Base-by-base conservation (phyloP, 2,329 filamentous ascomycete species). In the Trichoderma sp. region DNA sequence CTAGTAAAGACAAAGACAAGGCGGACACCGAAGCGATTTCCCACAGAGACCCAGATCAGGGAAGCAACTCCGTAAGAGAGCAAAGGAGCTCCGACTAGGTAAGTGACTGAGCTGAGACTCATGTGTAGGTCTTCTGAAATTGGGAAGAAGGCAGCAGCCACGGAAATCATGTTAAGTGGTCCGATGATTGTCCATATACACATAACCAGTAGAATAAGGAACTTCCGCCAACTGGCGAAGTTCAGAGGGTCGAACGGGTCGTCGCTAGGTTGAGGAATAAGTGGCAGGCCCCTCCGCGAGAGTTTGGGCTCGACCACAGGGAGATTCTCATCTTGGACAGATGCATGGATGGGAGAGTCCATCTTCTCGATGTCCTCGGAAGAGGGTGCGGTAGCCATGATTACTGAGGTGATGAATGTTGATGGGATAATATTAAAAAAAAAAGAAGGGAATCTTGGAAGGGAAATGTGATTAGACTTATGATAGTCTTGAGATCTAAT, bases 231-330 rank as follows among this genome's bases (percentile, higher is more conserved):
- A 20, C 63, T 55, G 4, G 63, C 39, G 2, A 66, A 66, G 28
- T 66, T 66, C 43, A 66, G 63, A 34, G 63, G 63, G 43, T 66
- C 63, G 23, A 66, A 66, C 4, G 63, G 63, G 39, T 66, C 63
- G 34, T 66, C 63, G n/a, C 63, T 66, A 6, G 63, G 63, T 8
- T 66, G 63, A 53, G 63, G 63, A 34, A 55, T 66, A 13, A 66
- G 43, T 11, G 63, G 63, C 12, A 66, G n/a, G 15, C 63, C 63
- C 11, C n/a, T 66, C 2, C 63, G 28, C 7, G 63, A 66, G 15
- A 66, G 63, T 20, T 66, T 66, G 28, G 63, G 63, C 17, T 66
- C 63, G 8, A 66, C 47, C 20, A 28, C 43, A 55, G 63, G 63
- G 2, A 66, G 43, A 55, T 66, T 66, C 28, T 66, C 63, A n/a